Evolutionary conservation across 305 asterid species (phyloP), one percentile per base, ranked within the genome.

Genomic region (Fraxinus floribunda): DNA sequence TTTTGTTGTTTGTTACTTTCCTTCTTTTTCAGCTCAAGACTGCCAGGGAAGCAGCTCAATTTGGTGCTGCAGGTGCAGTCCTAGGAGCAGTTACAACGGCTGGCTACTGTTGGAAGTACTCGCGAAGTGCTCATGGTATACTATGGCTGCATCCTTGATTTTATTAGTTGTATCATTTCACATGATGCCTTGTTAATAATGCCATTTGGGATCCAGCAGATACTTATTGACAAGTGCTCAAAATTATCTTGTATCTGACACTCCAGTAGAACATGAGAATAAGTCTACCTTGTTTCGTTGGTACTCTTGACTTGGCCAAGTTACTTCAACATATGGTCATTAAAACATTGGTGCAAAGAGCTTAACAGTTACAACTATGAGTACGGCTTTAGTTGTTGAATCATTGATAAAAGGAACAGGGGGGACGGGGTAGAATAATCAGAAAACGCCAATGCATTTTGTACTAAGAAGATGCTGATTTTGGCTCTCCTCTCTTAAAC

Each of bases 121-220:
- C 99, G 3, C 92, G 86, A 90, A 93, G 94, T 89, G 93, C 91
- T 77, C 98, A 95, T 85, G 98, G 98, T 95, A 88, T 13, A 84
- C 57, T 76, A 10, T 41, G n/a, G 32, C 75, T 29, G 64, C 64
- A 60, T 78, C 77, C 66, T 66, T 78, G 8, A 30, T 55, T 30
- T 68, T 77, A 32, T 29, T 70, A 11, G 22, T 15, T 70, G 44
- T 29, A 4, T 68, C 29, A 30, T 68, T 30, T 64, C n/a, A 66
- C 74, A 10, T 66, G 36, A 26, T 66, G 0, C 18, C 38, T 24
- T 66, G 36, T 66, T 66, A 24, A 26, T 24, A 66, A 9, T 66
- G 22, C 22, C 22, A 13, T 80, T 79, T 39, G 35, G 24, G 68
- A 30, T 72, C 68, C 34, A 75, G 75, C 70, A 34, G 49, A 36